These are phyloP conservation scores for Citrus trifoliata DNA, from an alignment of 345 rosid genomes.

Conservation along the genomic window DNA sequence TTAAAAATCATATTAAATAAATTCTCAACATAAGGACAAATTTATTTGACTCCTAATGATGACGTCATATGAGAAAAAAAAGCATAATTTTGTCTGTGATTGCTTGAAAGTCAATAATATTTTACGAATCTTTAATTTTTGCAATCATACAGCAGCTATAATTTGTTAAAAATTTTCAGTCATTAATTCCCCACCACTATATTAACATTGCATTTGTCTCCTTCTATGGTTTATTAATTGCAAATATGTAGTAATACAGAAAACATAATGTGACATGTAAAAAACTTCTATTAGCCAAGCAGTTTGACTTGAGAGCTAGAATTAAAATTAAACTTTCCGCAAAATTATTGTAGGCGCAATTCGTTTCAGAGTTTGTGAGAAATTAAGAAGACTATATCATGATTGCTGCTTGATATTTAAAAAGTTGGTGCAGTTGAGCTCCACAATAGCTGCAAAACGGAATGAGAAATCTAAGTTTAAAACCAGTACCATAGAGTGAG, in stretches of 20 bases:
- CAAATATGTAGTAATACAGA: not conserved
- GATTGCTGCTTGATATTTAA: not conserved
- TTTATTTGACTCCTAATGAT: not conserved
- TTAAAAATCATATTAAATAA: not conserved
- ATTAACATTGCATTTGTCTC: not conserved
- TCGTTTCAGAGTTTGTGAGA: not conserved
- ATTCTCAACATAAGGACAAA: not conserved
- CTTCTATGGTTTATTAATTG: not conserved
- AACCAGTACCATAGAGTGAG: constrained; percentile 46
- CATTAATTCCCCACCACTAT: not conserved
- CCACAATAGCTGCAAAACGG: not conserved
- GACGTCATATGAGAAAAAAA: not conserved
- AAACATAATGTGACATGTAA: not conserved
- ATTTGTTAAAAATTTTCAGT: not conserved
- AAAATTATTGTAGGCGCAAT: not conserved
- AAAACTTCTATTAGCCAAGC: not conserved
- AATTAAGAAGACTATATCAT: not conserved
- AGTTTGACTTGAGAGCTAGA: not conserved
- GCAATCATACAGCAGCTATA: not conserved
- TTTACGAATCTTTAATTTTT: not conserved
- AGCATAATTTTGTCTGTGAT: not conserved
- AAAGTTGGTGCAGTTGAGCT: not conserved
- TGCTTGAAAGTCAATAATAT: not conserved
- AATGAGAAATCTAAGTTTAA: constrained; percentile 1
- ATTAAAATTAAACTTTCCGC: not conserved